phyloP scores from a whole-genome alignment of 306 rosid genomes.

The Morella rubra region DNA sequence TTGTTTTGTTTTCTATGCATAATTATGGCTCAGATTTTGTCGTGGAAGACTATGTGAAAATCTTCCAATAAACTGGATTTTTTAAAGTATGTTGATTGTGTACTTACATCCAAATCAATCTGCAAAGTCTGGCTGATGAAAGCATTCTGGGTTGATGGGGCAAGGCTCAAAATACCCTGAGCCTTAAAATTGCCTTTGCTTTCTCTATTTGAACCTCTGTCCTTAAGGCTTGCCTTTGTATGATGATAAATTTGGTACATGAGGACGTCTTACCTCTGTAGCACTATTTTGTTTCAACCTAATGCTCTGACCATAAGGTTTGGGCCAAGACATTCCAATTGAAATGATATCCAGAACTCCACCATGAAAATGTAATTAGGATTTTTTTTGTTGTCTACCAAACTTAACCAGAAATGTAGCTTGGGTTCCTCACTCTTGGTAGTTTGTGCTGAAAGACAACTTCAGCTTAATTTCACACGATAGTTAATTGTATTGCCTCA shows the following conservation, averaged over 20 bases:
- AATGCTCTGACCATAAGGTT: too few relatives aligned
- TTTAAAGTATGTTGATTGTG: not conserved
- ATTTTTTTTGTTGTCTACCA: not conserved
- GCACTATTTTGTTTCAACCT: too few relatives aligned
- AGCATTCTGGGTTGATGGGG: not conserved
- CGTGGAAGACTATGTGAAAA: not conserved
- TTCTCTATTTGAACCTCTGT: not conserved
- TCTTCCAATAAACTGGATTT: not conserved
- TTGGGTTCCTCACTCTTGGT: not conserved
- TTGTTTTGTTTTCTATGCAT: not conserved
- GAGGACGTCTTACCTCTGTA: not conserved
- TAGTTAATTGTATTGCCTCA: slow-evolving; percentile 1
- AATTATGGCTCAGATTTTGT: not conserved
- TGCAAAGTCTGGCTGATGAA: not conserved
- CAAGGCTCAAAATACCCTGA: not conserved
- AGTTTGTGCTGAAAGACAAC: not conserved
- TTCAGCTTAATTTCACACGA: not conserved
- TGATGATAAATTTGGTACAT: not conserved
- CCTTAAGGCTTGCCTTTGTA: not conserved
- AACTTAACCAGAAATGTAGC: not conserved
- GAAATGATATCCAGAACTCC: not conserved
- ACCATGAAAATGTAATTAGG: not conserved
- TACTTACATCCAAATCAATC: not conserved
- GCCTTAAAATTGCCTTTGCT: not conserved
- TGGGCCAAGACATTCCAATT: not conserved